Conservation (phyloP, 352 stramenopile genomes). For the Pythium rishiriense region DNA sequence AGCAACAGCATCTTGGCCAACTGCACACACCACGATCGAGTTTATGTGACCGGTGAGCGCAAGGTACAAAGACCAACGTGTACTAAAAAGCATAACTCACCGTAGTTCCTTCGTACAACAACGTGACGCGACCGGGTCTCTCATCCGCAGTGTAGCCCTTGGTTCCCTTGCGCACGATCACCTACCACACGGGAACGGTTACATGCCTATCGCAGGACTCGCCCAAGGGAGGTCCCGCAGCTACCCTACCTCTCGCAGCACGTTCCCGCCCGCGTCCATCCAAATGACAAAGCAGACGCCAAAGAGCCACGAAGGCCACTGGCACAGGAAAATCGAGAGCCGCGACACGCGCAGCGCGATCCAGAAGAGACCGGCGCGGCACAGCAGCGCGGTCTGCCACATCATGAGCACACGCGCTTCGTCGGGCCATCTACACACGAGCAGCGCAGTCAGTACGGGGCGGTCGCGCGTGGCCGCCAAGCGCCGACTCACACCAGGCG, state of each 20-base stretch:
- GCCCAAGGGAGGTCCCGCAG: too few relatives aligned
- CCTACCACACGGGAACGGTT: too few relatives aligned
- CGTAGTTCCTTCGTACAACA: conserved; percentile 68
- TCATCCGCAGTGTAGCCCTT: conserved; percentile 66
- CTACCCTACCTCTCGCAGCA: conserved; percentile 57
- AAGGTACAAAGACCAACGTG: neutral
- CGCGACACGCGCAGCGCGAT: conserved; percentile 61
- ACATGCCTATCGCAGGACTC: too few relatives aligned
- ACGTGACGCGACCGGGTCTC: conserved; percentile 52
- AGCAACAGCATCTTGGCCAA: conserved; percentile 71
- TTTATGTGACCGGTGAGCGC: too few relatives aligned
- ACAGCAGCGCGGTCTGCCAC: conserved; percentile 75
- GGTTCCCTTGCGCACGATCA: conserved; percentile 64
- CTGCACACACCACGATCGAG: conserved; percentile 14
- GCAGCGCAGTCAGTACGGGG: too few relatives aligned
- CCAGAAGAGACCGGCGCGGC: conserved; percentile 64
- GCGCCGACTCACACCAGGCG: conserved; percentile 49
- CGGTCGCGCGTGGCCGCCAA: too few relatives aligned
- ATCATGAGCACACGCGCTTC: conserved; percentile 64
- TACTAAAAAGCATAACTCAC: conserved; percentile 19
- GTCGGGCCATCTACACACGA: conserved; percentile 67
- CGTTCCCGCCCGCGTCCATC: conserved; percentile 64
- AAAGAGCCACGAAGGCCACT: conserved; percentile 74
- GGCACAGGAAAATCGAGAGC: conserved; percentile 57
- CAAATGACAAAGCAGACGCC: conserved; percentile 74